Percentiles rank a stretch among this genome's conserved stretches.
phyloP scores from a whole-genome alignment of 139 green algal species.

The Picochlorum costavermella region DNA sequence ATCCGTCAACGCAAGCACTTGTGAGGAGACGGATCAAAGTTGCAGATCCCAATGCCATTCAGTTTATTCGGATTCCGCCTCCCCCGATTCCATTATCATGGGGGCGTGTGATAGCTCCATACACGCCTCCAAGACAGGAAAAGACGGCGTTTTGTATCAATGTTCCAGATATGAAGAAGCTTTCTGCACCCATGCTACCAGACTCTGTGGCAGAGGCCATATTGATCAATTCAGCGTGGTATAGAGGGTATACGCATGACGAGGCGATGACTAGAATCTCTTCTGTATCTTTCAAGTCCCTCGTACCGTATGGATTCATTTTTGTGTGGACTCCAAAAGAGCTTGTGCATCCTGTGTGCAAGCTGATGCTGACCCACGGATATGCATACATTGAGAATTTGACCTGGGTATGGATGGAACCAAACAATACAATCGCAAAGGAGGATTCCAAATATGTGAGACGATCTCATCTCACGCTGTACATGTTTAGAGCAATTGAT shows the following conservation, averaged over 20 bases:
- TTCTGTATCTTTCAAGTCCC: slow-evolving; percentile 43
- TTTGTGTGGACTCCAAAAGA: slow-evolving; percentile 80
- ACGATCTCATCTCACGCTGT: slow-evolving; percentile 71
- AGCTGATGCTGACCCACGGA: slow-evolving; percentile 46
- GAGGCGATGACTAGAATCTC: slow-evolving; percentile 22
- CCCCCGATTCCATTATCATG: slow-evolving; percentile 70
- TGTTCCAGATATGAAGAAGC: neutral
- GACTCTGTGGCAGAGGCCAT: slow-evolving; percentile 23
- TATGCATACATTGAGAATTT: slow-evolving; percentile 89
- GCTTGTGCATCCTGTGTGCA: slow-evolving; percentile 35
- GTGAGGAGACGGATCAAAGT: slow-evolving; percentile 45
- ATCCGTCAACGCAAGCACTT: slow-evolving; percentile 57
- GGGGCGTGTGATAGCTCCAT: slow-evolving; percentile 65
- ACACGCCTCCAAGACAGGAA: slow-evolving; percentile 20
- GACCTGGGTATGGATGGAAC: slow-evolving; percentile 74
- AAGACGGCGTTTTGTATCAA: neutral
- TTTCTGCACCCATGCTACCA: neutral
- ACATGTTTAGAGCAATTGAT: slow-evolving; percentile 66
- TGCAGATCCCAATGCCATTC: slow-evolving; percentile 32
- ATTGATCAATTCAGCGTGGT: slow-evolving; percentile 60
- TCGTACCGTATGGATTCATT: slow-evolving; percentile 76
- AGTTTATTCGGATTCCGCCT: slow-evolving; percentile 48
- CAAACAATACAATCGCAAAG: slow-evolving; percentile 57
- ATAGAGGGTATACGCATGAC: neutral
- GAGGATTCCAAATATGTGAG: slow-evolving; percentile 27